Evolutionary conservation across 495 filamentous ascomycete species (phyloP), one percentile per base, ranked within the genome.

Genomic region (Daldinia grandis): DNA sequence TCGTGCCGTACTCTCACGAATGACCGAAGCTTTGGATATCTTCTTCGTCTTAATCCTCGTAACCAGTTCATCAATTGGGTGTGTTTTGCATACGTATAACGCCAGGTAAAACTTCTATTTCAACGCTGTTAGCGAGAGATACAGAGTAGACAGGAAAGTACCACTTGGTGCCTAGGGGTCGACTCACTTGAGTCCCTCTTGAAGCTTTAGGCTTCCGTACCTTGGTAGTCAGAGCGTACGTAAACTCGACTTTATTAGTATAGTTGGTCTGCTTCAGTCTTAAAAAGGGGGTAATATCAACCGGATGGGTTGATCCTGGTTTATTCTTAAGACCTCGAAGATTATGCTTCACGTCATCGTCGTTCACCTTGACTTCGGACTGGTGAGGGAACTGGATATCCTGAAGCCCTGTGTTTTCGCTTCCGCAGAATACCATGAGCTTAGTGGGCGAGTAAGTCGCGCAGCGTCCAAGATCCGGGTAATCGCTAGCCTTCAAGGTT

Each of bases 271-370:
- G 81, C 58, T 86, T 89, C 37, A 90, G 87, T 21, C 93, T 91
- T 21, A 97, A 80, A 66, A 87, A 85, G 65, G 83, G 82, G 14
- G 95, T 98, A 47, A 99, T 90, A 79, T 99, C 95, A 17, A 91
- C 94, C 6, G 95, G 95, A 58, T 91, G 87, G 31, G 95, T 98
- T 30, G 95, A 95, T 25, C 95, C 95, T 8, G 95, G 91, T 74
- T 94, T 95, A 76, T 97, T 97, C 78, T 99, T 99, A 58, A 99
- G 80, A 3, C 95, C 95, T 64, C 94, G 91, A 54, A 95, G 85
- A 74, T 97, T 98, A 12, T 90, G 88, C 74, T 95, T 96, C 64
- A 97, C 84, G 54, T 96, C 92, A 33, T 91, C 91, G 25, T 89
- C 86, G 73, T 98, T 98, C 38, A 96, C 89, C 75, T 94, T 94